Percentiles rank a stretch among this genome's conserved stretches.
These are phyloP conservation scores for Pseudofabraea citricarpa DNA, from an alignment of 2,329 filamentous ascomycete genomes.

Conservation along the genomic window DNA sequence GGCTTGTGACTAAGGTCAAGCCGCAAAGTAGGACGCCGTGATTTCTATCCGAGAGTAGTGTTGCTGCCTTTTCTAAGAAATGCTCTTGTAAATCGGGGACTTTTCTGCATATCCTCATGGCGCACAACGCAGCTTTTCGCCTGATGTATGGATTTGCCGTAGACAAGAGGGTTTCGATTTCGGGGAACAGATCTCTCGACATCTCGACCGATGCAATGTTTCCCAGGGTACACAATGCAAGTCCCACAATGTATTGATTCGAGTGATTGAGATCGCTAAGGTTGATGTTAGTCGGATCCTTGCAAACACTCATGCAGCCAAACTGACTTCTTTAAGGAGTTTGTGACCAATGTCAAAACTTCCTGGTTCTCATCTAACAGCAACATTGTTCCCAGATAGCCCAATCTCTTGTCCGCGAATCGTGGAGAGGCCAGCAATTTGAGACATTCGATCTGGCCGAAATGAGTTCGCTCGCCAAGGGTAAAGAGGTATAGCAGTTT, in stretches of 20 bases:
- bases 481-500: constrained; percentile 98
- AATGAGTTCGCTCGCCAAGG: constrained; percentile 93
- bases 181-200: constrained; percentile 93
- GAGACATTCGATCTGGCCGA: constrained; percentile 98
- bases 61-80: constrained; percentile 89
- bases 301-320: neutral
- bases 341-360: constrained; percentile 93
- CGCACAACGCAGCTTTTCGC: constrained; percentile 94
- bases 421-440: constrained; percentile 95
- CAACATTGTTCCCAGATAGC: constrained; percentile 93
- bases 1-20: constrained; percentile 80
- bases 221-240: constrained; percentile 91
- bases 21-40: constrained; percentile 93
- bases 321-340: constrained; percentile 90
- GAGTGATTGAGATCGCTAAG: constrained; percentile 88
- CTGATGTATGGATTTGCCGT: constrained; percentile 98
- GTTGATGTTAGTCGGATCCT: constrained; percentile 3
- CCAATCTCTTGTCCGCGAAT: constrained; percentile 95
- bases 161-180: constrained; percentile 87
- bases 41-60: constrained; percentile 85
- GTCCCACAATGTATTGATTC: constrained; percentile 96
- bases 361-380: constrained; percentile 98
- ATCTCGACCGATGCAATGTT: constrained; percentile 98
- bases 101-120: constrained; percentile 97
- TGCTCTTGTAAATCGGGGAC: constrained; percentile 96